Percentiles rank a stretch among this genome's conserved stretches.
Conservation (phyloP, 352 stramenopile genomes). For the Globisporangium spinosum region DNA sequence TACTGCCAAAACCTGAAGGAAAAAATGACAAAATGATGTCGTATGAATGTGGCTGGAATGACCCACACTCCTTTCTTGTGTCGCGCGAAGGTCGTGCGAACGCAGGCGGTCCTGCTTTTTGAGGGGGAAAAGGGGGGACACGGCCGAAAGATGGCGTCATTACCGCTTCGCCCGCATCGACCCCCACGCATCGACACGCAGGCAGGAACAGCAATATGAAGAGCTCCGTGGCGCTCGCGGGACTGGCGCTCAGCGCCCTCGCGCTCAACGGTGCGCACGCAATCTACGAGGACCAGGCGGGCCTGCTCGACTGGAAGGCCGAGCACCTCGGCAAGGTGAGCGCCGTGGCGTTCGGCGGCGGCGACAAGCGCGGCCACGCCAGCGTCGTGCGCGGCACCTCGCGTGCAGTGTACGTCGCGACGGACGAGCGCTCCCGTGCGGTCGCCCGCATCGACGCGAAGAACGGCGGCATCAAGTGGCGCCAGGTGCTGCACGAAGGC, state of each 20-base stretch:
- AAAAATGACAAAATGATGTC: neutral
- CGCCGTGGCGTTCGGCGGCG: conserved; percentile 43
- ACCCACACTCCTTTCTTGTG: neutral
- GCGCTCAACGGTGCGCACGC: conserved; percentile 22
- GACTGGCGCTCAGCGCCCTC: conserved; percentile 24
- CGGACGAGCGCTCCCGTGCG: conserved; percentile 52
- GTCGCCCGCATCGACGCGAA: conserved; percentile 66
- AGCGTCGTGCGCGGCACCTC: conserved; percentile 37
- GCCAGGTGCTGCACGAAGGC: conserved; percentile 52
- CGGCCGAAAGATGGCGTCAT: conserved; percentile 5
- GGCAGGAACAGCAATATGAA: conserved; percentile 4
- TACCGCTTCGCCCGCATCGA: conserved; percentile 2
- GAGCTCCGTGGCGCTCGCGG: conserved; percentile 7
- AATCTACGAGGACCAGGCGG: conserved; percentile 75
- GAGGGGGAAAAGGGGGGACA: conserved; percentile 4
- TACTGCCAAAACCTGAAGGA: neutral
- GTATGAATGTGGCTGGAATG: neutral
- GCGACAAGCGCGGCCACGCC: conserved; percentile 37
- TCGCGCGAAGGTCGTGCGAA: conserved; percentile 1
- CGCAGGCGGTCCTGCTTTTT: neutral
- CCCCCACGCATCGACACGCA: neutral
- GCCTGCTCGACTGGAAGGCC: conserved; percentile 74
- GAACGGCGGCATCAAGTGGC: conserved; percentile 73
- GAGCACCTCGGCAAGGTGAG: conserved; percentile 57
- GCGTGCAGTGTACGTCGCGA: conserved; percentile 67